These are phyloP conservation scores for Vaccinium corymbosum DNA, from an alignment of 148 eudicot genomes.

Conservation along the genomic window DNA sequence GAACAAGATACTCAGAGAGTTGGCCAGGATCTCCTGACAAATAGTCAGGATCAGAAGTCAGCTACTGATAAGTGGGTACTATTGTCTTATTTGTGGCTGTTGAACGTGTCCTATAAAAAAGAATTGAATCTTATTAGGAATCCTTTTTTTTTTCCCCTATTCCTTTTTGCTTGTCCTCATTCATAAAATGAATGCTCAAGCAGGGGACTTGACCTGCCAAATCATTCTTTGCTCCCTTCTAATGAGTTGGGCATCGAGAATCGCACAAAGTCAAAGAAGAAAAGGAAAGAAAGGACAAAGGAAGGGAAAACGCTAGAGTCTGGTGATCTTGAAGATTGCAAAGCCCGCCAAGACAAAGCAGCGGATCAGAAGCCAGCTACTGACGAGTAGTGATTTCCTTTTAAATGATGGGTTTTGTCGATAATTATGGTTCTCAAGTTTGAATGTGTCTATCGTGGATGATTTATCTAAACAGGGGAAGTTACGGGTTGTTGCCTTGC, in stretches of 20 bases:
- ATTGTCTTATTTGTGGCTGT: not conserved
- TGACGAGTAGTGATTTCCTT: conserved; percentile 12
- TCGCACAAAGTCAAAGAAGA: conserved; percentile 25
- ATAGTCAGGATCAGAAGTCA: not conserved
- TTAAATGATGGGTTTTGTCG: not conserved
- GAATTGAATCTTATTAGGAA: not conserved
- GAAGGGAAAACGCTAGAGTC: conserved; percentile 21
- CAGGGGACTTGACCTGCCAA: conserved; percentile 15
- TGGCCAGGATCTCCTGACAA: conserved; percentile 7
- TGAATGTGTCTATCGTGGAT: not conserved
- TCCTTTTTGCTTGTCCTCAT: conserved; percentile 5
- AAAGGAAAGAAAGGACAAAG: conserved; percentile 27
- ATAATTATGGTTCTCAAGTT: conserved; percentile 1
- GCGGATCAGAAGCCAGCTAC: conserved; percentile 8
- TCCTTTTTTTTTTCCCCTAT: not conserved
- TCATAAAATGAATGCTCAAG: not conserved
- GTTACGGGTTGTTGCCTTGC: conserved; percentile 12
- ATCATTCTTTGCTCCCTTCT: conserved; percentile 7
- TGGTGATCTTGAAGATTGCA: conserved; percentile 17
- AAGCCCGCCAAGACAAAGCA: conserved; percentile 17
- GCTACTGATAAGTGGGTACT: conserved; percentile 15
- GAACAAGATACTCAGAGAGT: not conserved
- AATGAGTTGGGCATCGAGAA: conserved; percentile 15
- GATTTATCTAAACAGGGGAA: conserved; percentile 22
- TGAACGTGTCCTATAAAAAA: not conserved